These are phyloP conservation scores for Adansonia digitata DNA, from an alignment of 345 rosid genomes.

Conservation along the genomic window DNA sequence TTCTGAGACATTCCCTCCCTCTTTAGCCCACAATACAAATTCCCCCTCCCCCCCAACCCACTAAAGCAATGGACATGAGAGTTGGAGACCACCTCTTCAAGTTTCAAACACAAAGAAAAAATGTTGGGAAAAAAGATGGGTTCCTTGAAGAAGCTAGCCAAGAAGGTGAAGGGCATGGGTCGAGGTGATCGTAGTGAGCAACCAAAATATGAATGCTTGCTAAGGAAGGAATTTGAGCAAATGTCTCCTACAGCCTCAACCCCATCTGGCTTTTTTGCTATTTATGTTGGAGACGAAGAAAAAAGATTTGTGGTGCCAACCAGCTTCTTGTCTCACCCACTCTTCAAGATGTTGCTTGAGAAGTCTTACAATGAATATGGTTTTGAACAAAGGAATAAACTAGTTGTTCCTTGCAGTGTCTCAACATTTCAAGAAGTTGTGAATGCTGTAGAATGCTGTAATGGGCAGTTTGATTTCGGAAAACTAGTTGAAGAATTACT, in stretches of 20 bases:
- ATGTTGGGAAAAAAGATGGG: conserved; percentile 69
- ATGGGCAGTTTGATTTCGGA: conserved; percentile 69
- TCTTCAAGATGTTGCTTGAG: conserved; percentile 77
- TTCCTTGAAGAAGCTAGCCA: conserved; percentile 76
- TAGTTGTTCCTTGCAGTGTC: conserved; percentile 78
- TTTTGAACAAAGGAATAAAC: conserved; percentile 40
- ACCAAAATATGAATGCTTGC: conserved; percentile 44
- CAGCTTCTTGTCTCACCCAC: conserved; percentile 64
- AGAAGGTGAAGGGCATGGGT: conserved; percentile 53
- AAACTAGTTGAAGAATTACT: conserved; percentile 64
- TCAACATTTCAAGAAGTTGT: conserved; percentile 64
- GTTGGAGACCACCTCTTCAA: neutral
- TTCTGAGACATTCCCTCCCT: conserved; percentile 15
- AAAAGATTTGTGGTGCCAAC: conserved; percentile 72
- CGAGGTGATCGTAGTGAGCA: conserved; percentile 20
- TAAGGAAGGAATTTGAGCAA: conserved; percentile 23
- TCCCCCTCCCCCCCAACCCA: conserved; percentile 3
- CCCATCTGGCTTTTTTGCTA: conserved; percentile 67
- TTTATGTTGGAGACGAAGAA: conserved; percentile 75
- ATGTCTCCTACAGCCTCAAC: conserved; percentile 26
- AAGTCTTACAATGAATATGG: conserved; percentile 69
- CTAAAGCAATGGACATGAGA: neutral
- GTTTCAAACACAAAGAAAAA: conserved; percentile 11
- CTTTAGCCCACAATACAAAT: conserved; percentile 11
- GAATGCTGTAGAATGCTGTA: conserved; percentile 59